Conservation (phyloP, 169 alveolate genomes). For the Plasmodium knowlesi region DNA sequence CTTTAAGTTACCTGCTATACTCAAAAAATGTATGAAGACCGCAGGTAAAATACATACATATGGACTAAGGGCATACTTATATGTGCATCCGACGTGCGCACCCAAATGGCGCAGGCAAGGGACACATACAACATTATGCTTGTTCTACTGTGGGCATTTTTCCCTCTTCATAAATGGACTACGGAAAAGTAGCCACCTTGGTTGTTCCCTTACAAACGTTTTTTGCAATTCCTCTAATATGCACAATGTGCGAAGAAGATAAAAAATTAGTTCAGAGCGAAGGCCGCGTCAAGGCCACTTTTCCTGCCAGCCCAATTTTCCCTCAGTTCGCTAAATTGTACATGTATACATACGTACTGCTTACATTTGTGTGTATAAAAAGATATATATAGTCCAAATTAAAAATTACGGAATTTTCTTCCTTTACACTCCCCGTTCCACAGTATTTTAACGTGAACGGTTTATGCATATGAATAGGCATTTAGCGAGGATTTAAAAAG, state of each 20-base stretch:
- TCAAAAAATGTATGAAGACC: neutral
- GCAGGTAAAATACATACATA: neutral
- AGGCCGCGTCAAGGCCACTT: neutral
- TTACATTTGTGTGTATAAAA: neutral
- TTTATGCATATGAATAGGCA: neutral
- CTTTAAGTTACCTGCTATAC: neutral
- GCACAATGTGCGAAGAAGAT: neutral
- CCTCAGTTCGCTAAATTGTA: neutral
- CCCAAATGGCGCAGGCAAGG: neutral
- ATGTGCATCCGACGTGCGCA: neutral
- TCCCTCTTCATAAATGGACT: neutral
- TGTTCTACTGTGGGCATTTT: neutral
- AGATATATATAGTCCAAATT: neutral
- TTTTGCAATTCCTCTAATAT: neutral
- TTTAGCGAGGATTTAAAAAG: neutral
- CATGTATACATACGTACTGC: neutral
- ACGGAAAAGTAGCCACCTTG: neutral
- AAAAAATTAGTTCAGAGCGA: neutral
- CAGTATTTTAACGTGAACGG: neutral
- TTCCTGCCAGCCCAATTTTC: neutral
- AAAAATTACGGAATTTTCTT: neutral
- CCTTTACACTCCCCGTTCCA: neutral
- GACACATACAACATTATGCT: neutral
- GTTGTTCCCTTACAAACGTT: neutral
- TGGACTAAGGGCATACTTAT: too few relatives aligned